Evolutionary conservation across 2,329 filamentous ascomycete species (phyloP).

Genomic region (Acephala macrosclerotiorum): DNA sequence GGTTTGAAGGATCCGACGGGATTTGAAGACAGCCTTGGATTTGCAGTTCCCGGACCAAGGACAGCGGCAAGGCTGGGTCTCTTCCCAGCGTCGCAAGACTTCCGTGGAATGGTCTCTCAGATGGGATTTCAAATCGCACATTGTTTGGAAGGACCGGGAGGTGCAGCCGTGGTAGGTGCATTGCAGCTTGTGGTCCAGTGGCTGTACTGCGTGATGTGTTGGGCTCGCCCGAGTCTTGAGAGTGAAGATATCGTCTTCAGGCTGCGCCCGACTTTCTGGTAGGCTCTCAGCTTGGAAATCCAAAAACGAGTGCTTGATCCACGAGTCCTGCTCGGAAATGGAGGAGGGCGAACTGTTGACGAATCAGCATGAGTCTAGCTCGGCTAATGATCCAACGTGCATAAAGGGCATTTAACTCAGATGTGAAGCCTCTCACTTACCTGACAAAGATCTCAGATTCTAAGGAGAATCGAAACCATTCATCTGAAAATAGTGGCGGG

Average conservation of each 20-base stretch:
- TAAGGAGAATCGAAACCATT: neutral
- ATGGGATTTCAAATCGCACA: slow-evolving; percentile 21
- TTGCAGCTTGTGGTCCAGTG: neutral
- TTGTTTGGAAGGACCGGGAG: neutral
- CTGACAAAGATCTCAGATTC: neutral
- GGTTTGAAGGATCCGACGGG: slow-evolving; percentile 7
- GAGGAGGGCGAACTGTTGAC: neutral
- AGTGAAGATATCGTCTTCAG: neutral
- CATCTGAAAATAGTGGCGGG: neutral
- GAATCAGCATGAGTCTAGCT: neutral
- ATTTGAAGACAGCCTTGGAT: slow-evolving; percentile 25
- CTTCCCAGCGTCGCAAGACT: slow-evolving; percentile 12
- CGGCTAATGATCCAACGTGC: neutral
- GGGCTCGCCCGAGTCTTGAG: slow-evolving; percentile 1
- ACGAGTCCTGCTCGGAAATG: neutral
- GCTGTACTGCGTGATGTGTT: neutral
- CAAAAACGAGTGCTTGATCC: neutral
- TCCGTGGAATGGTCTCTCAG: slow-evolving; percentile 11
- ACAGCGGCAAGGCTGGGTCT: slow-evolving; percentile 15
- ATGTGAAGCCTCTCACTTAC: neutral
- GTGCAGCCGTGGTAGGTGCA: slow-evolving; percentile 15
- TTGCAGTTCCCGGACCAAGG: slow-evolving; percentile 16
- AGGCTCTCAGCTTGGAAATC: neutral
- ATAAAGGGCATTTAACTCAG: slow-evolving; percentile 9
- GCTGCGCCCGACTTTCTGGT: neutral